These are phyloP conservation scores for Ramaria sp. DNA, from an alignment of 768 basidiomycete species.

Conservation along the genomic window DNA sequence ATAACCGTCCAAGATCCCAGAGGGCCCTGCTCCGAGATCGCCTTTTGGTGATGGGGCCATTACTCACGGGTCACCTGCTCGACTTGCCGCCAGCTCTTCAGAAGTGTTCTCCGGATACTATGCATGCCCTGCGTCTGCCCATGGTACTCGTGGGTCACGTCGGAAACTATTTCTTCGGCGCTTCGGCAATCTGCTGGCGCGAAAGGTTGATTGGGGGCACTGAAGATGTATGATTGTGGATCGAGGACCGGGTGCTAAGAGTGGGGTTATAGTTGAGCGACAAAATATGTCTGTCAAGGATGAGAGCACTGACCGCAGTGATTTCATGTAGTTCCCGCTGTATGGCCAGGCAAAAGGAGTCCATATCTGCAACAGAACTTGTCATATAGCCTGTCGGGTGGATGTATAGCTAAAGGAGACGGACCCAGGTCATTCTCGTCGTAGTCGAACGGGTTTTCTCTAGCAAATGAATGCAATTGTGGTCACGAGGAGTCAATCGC, in stretches of 20 bases:
- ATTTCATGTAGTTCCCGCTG: slow-evolving; percentile 64
- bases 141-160: slow-evolving; percentile 28
- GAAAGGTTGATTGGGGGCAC: slow-evolving; percentile 56
- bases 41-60: background rate
- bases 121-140: slow-evolving; percentile 18
- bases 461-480: slow-evolving; percentile 14
- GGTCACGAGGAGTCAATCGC: background rate
- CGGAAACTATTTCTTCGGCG: slow-evolving; percentile 40
- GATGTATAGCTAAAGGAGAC: slow-evolving; percentile 11
- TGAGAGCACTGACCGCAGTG: slow-evolving; percentile 42
- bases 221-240: slow-evolving; percentile 45
- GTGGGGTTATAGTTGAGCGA: slow-evolving; percentile 17
- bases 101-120: slow-evolving; percentile 21
- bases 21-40: background rate
- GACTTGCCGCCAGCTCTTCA: slow-evolving; percentile 25
- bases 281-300: slow-evolving; percentile 18
- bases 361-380: slow-evolving; percentile 36
- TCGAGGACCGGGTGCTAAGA: slow-evolving; percentile 43
- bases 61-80: slow-evolving; percentile 14
- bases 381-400: background rate
- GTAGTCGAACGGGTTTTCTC: slow-evolving; percentile 61
- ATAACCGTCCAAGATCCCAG: background rate
- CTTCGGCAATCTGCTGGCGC: slow-evolving; percentile 50
- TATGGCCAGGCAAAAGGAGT: slow-evolving; percentile 56
- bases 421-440: slow-evolving; percentile 55